Evolutionary conservation across 768 basidiomycete species (phyloP), one percentile per base, ranked within the genome.

Genomic region (Kwoniella sp.): DNA sequence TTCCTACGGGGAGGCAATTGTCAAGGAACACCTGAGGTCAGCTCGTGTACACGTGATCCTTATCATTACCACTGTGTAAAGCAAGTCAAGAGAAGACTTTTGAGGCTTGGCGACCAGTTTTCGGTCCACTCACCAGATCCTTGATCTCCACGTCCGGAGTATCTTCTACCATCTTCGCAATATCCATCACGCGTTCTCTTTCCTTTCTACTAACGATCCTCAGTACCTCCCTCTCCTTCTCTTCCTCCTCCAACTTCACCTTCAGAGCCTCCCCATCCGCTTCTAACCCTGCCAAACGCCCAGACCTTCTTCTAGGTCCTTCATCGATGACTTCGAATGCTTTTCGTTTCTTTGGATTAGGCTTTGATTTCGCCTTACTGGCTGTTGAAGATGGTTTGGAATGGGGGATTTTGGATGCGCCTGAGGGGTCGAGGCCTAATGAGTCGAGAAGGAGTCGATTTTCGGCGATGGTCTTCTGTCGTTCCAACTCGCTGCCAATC

Each of bases 391-490:
- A 49, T 1, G 67, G 44, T 26, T 55, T 48, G 2, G 68, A 51
- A 19, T 67, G 25, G 24, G 57, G 59, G 50, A 69, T 59, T 30
- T 71, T 68, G 27, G 68, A 69, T 44, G 69, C 10, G 6, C 72
- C 72, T 26, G 44, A 51, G 1, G 66, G 63, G 53, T 77, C 73
- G 22, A 80, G 63, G 7, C 79, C 79, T 22, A 80, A 67, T 19
- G 69, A 71, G 47, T 77, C 73, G 53, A 80, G 71, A 15, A 80
- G 68, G 0, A 53, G 58, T 51, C 71, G 69, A 53, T 80, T 80
- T 48, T 73, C 71, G 4, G 74, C 74, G 29, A 80, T 80, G 30
- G 64, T 77, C 54, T 73, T 71, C 47, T 73, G 77, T 19, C 79
- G 71, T 65, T 80, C 79, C 36, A 70, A 59, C 63, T 80, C 79